Evolutionary conservation across 169 alveolate genomes (phyloP).

Genomic region (Fabrea salina): DNA sequence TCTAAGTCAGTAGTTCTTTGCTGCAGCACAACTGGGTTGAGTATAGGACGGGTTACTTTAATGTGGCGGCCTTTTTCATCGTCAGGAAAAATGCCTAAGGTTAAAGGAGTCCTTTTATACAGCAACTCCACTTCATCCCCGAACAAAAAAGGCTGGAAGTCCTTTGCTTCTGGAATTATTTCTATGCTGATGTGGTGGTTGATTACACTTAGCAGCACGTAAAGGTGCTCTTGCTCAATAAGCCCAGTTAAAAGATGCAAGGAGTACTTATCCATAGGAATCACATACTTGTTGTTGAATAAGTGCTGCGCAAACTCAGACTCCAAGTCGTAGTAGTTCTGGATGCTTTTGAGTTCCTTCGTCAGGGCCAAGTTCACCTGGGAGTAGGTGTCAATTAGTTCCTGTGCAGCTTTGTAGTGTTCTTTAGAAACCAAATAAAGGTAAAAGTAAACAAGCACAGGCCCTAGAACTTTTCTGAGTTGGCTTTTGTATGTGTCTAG

Average conservation of each 20-base stretch:
- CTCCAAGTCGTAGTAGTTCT: neutral
- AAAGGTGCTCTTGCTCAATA: neutral
- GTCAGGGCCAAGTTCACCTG: neutral
- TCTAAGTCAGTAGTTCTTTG: neutral
- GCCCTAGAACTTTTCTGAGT: neutral
- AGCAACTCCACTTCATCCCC: neutral
- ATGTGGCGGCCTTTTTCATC: slow-evolving; percentile 16
- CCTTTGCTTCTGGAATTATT: neutral
- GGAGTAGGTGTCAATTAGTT: neutral
- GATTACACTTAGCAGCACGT: neutral
- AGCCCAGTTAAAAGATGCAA: slow-evolving; percentile 3
- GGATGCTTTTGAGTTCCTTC: neutral
- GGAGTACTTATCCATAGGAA: neutral
- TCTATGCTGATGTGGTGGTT: neutral
- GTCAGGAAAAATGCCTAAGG: neutral
- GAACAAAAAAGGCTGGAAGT: neutral
- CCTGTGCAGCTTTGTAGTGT: neutral
- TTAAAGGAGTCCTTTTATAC: neutral
- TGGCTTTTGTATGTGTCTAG: slow-evolving; percentile 14
- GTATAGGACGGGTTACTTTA: slow-evolving; percentile 1
- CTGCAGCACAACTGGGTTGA: neutral
- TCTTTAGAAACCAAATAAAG: neutral
- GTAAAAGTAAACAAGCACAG: neutral
- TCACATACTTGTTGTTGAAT: neutral
- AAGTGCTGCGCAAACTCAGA: neutral